phyloP scores from a whole-genome alignment of 192 early-diverging fungal species.

The Geosiphon pyriformis region DNA sequence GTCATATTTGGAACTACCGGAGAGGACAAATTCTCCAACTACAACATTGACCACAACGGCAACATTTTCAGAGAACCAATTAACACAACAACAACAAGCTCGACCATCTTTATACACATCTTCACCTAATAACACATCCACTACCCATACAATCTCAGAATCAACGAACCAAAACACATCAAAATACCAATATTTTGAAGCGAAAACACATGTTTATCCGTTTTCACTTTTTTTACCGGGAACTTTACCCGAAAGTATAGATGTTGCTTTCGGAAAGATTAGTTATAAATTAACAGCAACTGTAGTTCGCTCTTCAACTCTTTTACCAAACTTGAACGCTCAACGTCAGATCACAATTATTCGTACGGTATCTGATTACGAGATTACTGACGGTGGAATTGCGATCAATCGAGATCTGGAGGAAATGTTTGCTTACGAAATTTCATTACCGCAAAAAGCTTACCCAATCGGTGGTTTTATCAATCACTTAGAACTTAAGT shows the following conservation, averaged over 20 bases:
- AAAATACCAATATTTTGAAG: slow-evolving; percentile 12
- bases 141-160: neutral
- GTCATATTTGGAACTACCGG: neutral
- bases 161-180: slow-evolving; percentile 17
- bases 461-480: slow-evolving; percentile 43
- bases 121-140: no score
- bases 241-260: slow-evolving; percentile 30
- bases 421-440: slow-evolving; percentile 37
- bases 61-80: neutral
- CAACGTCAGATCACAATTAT: slow-evolving; percentile 39
- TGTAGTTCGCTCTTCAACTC: slow-evolving; percentile 12
- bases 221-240: slow-evolving; percentile 36
- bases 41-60: neutral
- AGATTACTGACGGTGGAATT: slow-evolving; percentile 45
- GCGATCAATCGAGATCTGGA: slow-evolving; percentile 15
- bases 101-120: neutral
- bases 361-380: slow-evolving; percentile 45
- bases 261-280: slow-evolving; percentile 28
- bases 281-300: slow-evolving; percentile 29
- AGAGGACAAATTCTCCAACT: neutral
- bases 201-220: slow-evolving; percentile 30
- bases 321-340: slow-evolving; percentile 41
- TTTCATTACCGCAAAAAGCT: slow-evolving; percentile 48
- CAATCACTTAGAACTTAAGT: slow-evolving; percentile 40
- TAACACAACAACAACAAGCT: neutral